Evolutionary conservation across 2,329 filamentous ascomycete species (phyloP), one percentile per base, ranked within the genome.

Genomic region (Tolypocladium pustulatum): DNA sequence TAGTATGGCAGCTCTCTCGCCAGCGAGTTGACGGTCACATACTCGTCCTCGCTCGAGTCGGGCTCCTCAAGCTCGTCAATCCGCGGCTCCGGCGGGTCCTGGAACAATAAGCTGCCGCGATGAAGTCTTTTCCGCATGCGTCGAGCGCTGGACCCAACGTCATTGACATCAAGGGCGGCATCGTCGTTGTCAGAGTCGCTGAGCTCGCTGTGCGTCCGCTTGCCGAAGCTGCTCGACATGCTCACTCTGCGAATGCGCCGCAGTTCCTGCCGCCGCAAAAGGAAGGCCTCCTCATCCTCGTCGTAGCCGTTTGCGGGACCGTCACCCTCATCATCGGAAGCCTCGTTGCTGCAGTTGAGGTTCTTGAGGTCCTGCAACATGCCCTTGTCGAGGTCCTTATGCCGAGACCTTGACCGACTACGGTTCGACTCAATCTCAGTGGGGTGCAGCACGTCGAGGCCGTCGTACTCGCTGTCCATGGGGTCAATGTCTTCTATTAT

Each of bases 31-130:
- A 74, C 72, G 12, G 74, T 69, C 17, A 71, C 65, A 52, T 68
- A 68, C 55, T 78, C 76, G 46, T 79, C 76, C 30, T 78, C 76
- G 59, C 73, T 75, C 30, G 77, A 79, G 59, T 76, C 73, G 13
- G 79, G 79, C 66, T 82, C 80, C 20, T 81, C 80, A 1, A 80
- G 71, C 68, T 82, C 80, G 41, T 81, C 78, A 59, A 82, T 82
- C 41, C 76, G 73, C 13, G 77, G 77, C 55, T 74, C 73, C 13
- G 76, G 77, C 37, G 78, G 78, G 59, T 81, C 79, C 25, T 76
- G 72, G 61, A 81, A 80, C 32, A 76, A 72, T n/a, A 80, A 64
- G 60, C 73, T 74, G 52, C 77, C 76, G 46, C 76, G 75, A 40
- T 80, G 75, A 57, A 78, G 65, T 43, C 77, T 74, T 61, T 80